These are phyloP conservation scores for Trichoderma sp. DNA, from an alignment of 2,329 filamentous ascomycete genomes.

Conservation along the genomic window DNA sequence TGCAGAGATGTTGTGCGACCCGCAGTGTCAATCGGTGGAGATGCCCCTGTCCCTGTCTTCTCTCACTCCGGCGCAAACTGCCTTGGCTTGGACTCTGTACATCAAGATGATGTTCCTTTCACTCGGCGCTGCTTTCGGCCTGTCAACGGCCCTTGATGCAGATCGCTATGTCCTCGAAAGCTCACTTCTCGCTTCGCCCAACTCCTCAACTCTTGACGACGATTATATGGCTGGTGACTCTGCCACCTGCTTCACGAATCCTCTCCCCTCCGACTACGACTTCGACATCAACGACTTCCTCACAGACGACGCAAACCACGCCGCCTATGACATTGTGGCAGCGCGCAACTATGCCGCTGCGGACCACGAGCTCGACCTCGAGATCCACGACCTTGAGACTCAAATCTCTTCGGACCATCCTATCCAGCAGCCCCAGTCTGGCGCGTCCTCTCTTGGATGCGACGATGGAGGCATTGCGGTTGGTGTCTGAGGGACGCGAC, in stretches of 20 bases:
- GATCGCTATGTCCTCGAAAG: slow-evolving; percentile 77
- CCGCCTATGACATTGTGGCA: slow-evolving; percentile 50
- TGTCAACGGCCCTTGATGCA: slow-evolving; percentile 68
- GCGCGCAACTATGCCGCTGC: slow-evolving; percentile 53
- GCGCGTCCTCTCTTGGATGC: slow-evolving; percentile 73
- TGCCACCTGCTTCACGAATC: slow-evolving; percentile 47
- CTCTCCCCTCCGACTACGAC: slow-evolving; percentile 40
- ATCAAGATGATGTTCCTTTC: slow-evolving; percentile 63
- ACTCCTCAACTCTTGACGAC: slow-evolving; percentile 65
- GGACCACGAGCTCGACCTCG: slow-evolving; percentile 54
- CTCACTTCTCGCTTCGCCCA: slow-evolving; percentile 73
- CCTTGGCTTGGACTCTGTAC: slow-evolving; percentile 51
- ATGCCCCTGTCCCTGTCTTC: slow-evolving; percentile 49
- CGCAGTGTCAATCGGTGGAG: slow-evolving; percentile 97
- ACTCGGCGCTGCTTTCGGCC: slow-evolving; percentile 68
- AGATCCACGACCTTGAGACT: slow-evolving; percentile 60
- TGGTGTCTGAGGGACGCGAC: slow-evolving; percentile 61
- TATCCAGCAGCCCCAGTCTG: slow-evolving; percentile 73
- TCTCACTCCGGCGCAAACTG: slow-evolving; percentile 42
- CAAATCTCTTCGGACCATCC: slow-evolving; percentile 63
- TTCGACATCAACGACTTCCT: slow-evolving; percentile 59
- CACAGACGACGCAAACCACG: slow-evolving; percentile 51
- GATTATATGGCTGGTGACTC: slow-evolving; percentile 67
- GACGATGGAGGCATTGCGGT: slow-evolving; percentile 74
- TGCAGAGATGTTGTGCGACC: slow-evolving; percentile 99